Evolutionary conservation across 148 eudicot genomes (phyloP), one percentile per base, ranked within the genome.

Genomic region (Silene latifolia): DNA sequence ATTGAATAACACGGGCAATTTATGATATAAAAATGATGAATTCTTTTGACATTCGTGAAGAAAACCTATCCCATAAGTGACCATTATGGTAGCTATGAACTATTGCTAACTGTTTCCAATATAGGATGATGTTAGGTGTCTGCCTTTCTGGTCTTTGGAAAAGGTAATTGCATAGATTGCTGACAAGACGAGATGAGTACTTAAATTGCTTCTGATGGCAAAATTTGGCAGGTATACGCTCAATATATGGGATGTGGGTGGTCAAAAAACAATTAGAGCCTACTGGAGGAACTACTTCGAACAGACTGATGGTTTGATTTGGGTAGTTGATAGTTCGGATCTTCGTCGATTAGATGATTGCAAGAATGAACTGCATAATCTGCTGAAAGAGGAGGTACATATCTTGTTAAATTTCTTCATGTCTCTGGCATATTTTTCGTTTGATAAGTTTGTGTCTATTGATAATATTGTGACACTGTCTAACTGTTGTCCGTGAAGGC

Each of bases 201-300:
- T 73, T 27, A 71, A 61, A 68, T 63, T 35, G 3, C 39, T 1
- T 71, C 20, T 64, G 69, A 24, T 74, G 42, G 32, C 54, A 53
- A 59, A 23, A 23, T 67, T 76, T 27, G 71, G 71, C 76, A 95
- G 99, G 86, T 95, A 89, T 80, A 90, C 89, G 1, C 88, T 96
- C 48, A 92, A 96, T 82, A 92, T 96, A 86, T 96, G 98, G 99
- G 99, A 96, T 86, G 99, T 96, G 82, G 97, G 98, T 53, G 99
- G 99, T 58, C 98, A 96, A 77, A 96, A 82, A 83, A 95, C 99
- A 1, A 95, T 95, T 79, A 82, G 99, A 78, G 89, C 99, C 7
- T 95, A 92, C 73, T 95, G 99, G 99, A 89, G 99, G 78, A 95
- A 96, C 88, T 96, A 96, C 81, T 96, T 96, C 80, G 99, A 96